Conservation (phyloP, 352 stramenopile species). For the Phytopythium sindhum region DNA sequence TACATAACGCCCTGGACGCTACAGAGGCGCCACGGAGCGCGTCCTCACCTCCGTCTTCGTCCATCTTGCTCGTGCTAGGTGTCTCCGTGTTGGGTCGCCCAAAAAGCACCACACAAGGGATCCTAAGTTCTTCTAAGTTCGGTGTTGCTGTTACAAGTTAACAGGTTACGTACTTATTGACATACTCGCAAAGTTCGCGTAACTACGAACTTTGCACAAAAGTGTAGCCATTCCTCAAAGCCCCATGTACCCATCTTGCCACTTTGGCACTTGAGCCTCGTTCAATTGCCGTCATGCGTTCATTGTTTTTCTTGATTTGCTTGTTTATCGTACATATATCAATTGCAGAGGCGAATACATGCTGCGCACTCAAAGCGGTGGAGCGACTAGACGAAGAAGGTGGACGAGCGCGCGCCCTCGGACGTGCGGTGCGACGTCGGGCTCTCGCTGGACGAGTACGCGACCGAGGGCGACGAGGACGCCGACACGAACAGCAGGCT, state of each 20-base stretch:
- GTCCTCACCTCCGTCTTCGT: constrained; percentile 4
- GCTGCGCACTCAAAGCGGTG: neutral
- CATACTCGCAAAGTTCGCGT: neutral
- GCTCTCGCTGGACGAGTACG: constrained; percentile 64
- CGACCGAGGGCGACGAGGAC: constrained; percentile 45
- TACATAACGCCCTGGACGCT: no score
- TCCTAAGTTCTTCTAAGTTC: neutral
- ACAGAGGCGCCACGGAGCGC: neutral
- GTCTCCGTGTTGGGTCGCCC: no score
- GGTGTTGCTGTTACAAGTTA: neutral
- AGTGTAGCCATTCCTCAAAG: neutral
- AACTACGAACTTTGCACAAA: neutral
- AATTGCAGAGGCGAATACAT: neutral
- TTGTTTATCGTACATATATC: no score
- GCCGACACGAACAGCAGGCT: constrained; percentile 36
- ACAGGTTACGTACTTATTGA: neutral
- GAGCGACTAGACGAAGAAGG: constrained; percentile 47
- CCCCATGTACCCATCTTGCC: neutral
- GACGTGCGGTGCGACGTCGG: constrained; percentile 23
- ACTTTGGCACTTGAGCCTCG: no score
- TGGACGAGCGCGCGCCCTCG: constrained; percentile 31
- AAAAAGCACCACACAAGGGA: neutral
- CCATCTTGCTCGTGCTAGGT: neutral
- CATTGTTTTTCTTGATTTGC: no score
- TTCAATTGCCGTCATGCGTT: no score